Evolutionary conservation across 805 yeast species (phyloP).

Genomic region (Ogataea naganishii): DNA sequence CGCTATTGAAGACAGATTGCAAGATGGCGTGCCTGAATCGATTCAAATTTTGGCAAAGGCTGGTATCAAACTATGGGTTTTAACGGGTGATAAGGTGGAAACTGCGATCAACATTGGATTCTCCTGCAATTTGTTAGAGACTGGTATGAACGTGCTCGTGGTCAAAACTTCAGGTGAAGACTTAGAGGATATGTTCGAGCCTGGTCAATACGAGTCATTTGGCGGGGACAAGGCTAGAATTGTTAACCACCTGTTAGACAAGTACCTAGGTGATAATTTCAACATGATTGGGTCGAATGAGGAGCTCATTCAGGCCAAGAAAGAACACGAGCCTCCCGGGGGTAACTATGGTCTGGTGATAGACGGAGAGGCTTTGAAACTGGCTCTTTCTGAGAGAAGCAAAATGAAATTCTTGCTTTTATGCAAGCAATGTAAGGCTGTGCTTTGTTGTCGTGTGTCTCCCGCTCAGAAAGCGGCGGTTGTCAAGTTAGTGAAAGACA

Average conservation of each 20-base stretch:
- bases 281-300: constrained; percentile 31
- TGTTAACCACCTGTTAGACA: constrained; percentile 26
- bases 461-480: constrained; percentile 79
- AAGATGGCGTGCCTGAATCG: constrained; percentile 70
- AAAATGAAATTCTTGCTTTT: constrained; percentile 53
- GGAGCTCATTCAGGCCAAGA: constrained; percentile 40
- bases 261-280: constrained; percentile 40
- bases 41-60: constrained; percentile 59
- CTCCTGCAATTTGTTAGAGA: constrained; percentile 62
- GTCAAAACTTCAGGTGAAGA: constrained; percentile 32
- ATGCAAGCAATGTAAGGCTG: constrained; percentile 70
- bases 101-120: constrained; percentile 81
- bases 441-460: constrained; percentile 77
- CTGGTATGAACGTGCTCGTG: constrained; percentile 60
- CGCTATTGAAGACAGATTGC: constrained; percentile 74
- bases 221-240: constrained; percentile 13
- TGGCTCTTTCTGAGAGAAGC: constrained; percentile 7
- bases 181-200: no score
- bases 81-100: constrained; percentile 77
- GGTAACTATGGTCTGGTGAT: constrained; percentile 52
- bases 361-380: constrained; percentile 58
- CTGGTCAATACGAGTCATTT: constrained; percentile 8
- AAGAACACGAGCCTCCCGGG: constrained; percentile 58
- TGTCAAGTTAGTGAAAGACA: constrained; percentile 55
- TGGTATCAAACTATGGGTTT: constrained; percentile 76